These are phyloP conservation scores for Tetrastigma voinierianum DNA, from an alignment of 164 flowering plant genomes.

Conservation along the genomic window DNA sequence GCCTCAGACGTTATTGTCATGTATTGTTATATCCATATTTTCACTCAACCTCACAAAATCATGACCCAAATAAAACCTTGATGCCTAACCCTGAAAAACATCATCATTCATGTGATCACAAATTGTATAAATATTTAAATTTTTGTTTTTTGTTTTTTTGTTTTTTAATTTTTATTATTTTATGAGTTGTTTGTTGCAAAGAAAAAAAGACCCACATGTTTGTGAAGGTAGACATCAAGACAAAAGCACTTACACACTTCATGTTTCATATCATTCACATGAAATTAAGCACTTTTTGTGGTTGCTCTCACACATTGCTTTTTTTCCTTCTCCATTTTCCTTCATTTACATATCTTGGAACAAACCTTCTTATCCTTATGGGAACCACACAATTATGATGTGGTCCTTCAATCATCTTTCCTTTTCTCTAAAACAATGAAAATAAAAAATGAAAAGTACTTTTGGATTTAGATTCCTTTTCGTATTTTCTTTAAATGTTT, in stretches of 20 bases:
- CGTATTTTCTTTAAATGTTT: not conserved
- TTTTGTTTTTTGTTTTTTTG: not conserved
- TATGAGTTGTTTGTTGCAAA: not conserved
- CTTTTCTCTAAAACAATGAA: not conserved
- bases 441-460: not conserved
- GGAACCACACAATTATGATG: not conserved
- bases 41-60: too few relatives aligned
- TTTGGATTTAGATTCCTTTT: conserved; percentile 1
- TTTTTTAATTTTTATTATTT: not conserved
- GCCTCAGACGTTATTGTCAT: too few relatives aligned
- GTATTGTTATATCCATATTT: too few relatives aligned
- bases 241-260: not conserved
- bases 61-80: too few relatives aligned
- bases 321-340: not conserved
- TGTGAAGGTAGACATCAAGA: not conserved
- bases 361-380: not conserved
- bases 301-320: not conserved
- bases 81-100: too few relatives aligned
- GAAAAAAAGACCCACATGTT: not conserved
- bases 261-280: not conserved
- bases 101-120: too few relatives aligned
- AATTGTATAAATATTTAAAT: too few relatives aligned
- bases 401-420: not conserved
- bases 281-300: not conserved
- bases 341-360: not conserved